Conservation (phyloP, 2,329 filamentous ascomycete species). For the Aspergillus piperis region DNA sequence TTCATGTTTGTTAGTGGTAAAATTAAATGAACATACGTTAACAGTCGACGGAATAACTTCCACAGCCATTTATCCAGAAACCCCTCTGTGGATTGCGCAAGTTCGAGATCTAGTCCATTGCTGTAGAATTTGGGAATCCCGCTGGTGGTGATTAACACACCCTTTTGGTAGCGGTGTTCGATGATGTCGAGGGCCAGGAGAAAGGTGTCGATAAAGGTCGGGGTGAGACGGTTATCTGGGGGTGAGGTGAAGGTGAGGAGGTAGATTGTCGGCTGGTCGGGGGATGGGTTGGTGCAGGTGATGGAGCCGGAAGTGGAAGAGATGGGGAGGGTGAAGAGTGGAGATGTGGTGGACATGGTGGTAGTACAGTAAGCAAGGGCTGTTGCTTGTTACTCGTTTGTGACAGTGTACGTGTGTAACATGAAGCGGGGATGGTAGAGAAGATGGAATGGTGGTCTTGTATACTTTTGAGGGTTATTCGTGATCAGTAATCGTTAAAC, state of each 20-base stretch:
- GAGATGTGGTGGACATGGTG: constrained; percentile 27
- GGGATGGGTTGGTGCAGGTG: constrained; percentile 61
- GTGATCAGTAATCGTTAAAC: not conserved
- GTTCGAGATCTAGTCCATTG: constrained; percentile 76
- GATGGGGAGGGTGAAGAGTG: constrained; percentile 64
- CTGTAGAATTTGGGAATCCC: constrained; percentile 77
- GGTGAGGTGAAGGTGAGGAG: constrained; percentile 70
- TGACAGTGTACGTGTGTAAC: not conserved
- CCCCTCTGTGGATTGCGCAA: constrained; percentile 60
- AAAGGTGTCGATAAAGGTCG: constrained; percentile 66
- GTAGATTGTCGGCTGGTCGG: constrained; percentile 58
- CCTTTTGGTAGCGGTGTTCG: constrained; percentile 66
- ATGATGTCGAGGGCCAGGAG: constrained; percentile 73
- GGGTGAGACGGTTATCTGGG: constrained; percentile 74
- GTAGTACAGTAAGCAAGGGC: not conserved
- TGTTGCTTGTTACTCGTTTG: not conserved
- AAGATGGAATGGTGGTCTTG: not conserved
- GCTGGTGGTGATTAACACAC: constrained; percentile 76
- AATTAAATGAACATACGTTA: constrained; percentile 49
- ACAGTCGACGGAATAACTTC: constrained; percentile 63
- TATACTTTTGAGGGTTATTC: not conserved
- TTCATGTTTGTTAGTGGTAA: not conserved
- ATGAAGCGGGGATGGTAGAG: not conserved
- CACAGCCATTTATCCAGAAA: constrained; percentile 66
- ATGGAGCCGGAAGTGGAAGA: constrained; percentile 58